A percentile compares a stretch with the other conserved stretches of the same genome.
These are phyloP conservation scores for Podosphaera leucotricha DNA, from an alignment of 2,329 filamentous ascomycete species.

Conservation along the genomic window DNA sequence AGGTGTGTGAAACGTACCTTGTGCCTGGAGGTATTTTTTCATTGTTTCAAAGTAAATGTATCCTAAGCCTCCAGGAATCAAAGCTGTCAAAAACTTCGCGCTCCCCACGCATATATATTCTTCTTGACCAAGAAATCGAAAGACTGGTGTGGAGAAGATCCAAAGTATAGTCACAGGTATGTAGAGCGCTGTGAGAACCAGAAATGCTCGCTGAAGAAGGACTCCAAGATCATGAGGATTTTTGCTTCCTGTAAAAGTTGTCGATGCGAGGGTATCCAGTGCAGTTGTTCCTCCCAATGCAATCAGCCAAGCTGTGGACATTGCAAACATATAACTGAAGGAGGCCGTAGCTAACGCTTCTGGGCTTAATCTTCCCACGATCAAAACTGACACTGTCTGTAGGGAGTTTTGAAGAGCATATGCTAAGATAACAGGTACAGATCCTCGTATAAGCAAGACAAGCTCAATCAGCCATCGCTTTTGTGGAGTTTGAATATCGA, in stretches of 20 bases:
- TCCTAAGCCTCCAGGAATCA: conserved; percentile 62
- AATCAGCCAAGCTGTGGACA: conserved; percentile 72
- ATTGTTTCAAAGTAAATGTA: conserved; percentile 74
- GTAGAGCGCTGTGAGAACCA: conserved; percentile 52
- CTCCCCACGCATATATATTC: conserved; percentile 53
- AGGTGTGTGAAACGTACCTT: conserved; percentile 31
- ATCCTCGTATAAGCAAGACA: conserved; percentile 41
- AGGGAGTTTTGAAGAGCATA: conserved; percentile 72
- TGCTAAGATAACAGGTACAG: conserved; percentile 57
- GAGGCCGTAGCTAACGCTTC: conserved; percentile 62
- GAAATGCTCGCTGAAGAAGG: conserved; percentile 50
- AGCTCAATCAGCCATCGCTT: conserved; percentile 31
- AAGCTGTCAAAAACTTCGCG: conserved; percentile 43
- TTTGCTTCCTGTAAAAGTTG: conserved; percentile 57
- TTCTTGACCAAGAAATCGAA: conserved; percentile 52
- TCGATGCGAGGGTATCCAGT: conserved; percentile 64
- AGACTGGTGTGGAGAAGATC: conserved; percentile 51
- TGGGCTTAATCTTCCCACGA: conserved; percentile 57
- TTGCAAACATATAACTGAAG: conserved; percentile 85
- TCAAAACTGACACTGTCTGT: conserved; percentile 59
- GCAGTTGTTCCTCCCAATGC: conserved; percentile 69
- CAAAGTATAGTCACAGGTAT: conserved; percentile 49
- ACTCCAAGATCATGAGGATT: conserved; percentile 60
- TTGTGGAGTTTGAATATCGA: conserved; percentile 7
- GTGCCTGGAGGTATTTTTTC: conserved; percentile 75